phyloP scores from a whole-genome alignment of 2,329 filamentous ascomycete genomes.

The Nigrospora osmanthi region DNA sequence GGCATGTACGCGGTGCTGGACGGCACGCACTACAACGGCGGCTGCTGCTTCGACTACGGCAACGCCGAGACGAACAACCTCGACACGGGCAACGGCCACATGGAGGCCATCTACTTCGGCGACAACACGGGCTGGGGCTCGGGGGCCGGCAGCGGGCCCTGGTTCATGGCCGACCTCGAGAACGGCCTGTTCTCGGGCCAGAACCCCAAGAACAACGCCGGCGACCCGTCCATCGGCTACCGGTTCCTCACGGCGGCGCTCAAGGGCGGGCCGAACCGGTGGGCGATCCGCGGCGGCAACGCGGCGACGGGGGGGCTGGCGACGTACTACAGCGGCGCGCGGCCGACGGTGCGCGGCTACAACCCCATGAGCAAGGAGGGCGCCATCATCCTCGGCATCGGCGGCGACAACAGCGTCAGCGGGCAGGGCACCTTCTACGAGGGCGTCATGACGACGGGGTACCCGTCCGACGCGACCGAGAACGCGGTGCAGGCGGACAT shows the following conservation, averaged over 20 bases:
- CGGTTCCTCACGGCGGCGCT: conserved; percentile 50
- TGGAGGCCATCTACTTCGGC: conserved; percentile 64
- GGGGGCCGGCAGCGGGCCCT: conserved; percentile 52
- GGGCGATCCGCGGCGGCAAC: conserved; percentile 53
- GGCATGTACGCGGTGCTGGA: conserved; percentile 55
- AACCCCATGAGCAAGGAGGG: conserved; percentile 59
- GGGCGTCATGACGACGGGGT: conserved; percentile 55
- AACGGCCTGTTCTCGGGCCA: conserved; percentile 56
- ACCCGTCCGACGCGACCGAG: conserved; percentile 52
- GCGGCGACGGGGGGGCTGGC: conserved; percentile 44
- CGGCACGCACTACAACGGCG: conserved; percentile 50
- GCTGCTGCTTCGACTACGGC: conserved; percentile 51
- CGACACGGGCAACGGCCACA: conserved; percentile 55
- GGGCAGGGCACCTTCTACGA: conserved; percentile 59
- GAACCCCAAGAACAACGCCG: conserved; percentile 35
- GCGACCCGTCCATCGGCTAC: conserved; percentile 40
- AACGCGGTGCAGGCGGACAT: conserved; percentile 52
- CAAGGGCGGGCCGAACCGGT: conserved; percentile 48
- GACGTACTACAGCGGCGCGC: conserved; percentile 50
- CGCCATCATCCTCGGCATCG: conserved; percentile 61
- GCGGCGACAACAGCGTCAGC: conserved; percentile 55
- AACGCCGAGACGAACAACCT: conserved; percentile 44
- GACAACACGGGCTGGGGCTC: conserved; percentile 44
- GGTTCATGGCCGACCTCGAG: conserved; percentile 64
- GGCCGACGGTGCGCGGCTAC: conserved; percentile 45